A percentile compares a stretch with the other conserved stretches of the same genome.
These are phyloP conservation scores for Heimioporus sp. DNA, from an alignment of 768 basidiomycete species.

Conservation along the genomic window DNA sequence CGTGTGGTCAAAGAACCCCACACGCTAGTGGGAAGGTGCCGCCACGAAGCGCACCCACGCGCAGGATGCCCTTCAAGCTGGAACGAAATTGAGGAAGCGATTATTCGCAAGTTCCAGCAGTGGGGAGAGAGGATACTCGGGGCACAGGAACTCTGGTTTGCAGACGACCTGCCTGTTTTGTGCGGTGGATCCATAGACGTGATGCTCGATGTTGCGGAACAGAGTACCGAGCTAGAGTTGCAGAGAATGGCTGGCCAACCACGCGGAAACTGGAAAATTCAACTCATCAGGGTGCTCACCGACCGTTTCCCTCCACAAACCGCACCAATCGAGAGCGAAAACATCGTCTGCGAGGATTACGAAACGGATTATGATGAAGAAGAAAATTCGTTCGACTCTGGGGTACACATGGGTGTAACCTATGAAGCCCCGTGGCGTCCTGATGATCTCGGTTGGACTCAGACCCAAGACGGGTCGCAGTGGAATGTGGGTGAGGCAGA, in stretches of 20 bases:
- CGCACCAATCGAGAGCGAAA: conserved; percentile 8
- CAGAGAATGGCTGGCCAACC: conserved; percentile 16
- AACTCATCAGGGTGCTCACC: conserved; percentile 22
- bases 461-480: conserved; percentile 3
- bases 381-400: conserved; percentile 28
- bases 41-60: conserved; percentile 49
- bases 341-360: conserved; percentile 18
- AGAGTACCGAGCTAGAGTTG: conserved; percentile 23
- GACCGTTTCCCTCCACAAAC: conserved; percentile 2
- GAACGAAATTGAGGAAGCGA: conserved; percentile 45
- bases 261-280: conserved; percentile 30
- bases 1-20: conserved; percentile 35
- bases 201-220: conserved; percentile 25
- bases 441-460: conserved; percentile 15
- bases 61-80: conserved; percentile 43
- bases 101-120: conserved; percentile 55
- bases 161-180: conserved; percentile 31
- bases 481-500: conserved; percentile 1
- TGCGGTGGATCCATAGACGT: conserved; percentile 35
- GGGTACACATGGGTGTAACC: conserved; percentile 17
- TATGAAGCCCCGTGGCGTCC: conserved; percentile 3
- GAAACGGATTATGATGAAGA: conserved; percentile 16
- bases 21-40: conserved; percentile 44
- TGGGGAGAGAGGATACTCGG: conserved; percentile 48
- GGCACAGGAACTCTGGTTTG: conserved; percentile 46